Base-by-base conservation (phyloP, 345 rosid genomes). In the Murraya paniculata region DNA sequence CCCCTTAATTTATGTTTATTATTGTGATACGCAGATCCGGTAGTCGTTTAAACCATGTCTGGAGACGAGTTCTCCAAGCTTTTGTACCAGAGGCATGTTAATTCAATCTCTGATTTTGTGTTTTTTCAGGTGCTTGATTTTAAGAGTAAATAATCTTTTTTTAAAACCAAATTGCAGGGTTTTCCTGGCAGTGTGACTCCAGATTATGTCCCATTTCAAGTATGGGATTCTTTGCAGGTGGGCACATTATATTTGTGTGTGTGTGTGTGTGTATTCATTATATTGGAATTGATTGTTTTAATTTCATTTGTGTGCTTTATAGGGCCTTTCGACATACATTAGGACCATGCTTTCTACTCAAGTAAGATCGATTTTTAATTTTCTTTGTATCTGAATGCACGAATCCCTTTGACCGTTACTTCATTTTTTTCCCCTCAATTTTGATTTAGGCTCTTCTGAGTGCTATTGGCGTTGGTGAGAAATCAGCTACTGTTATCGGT, bases 281-380 rank as follows among this genome's bases (percentile, higher is more conserved):
- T 25, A 57, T 27, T 62, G 64, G 28, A 36, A 11, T 80, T 74
- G 33, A 31, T 25, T 31, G 18, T 7, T n/a, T 81, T 28, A 31
- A 0, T 77, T 61, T 13, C 41, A 6, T 25, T 76, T 82, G 59
- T 62, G 14, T 9, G 27, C 38, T 77, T 14, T 66, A 6, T 74
- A 95, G 98, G 98, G 98, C 22, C 91, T 95, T 41, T 92, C 98
- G 0, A 95, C 98, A 9, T 95, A 95, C 83, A 89, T 91, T 87
- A 91, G 96, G 88, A 95, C 90, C 84, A 92, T 95, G 98, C 97
- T 95, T 81, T 95, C 98, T 25, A 95, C 98, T 59, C 98, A 95
- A 87, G 98, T 93, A 77, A 86, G 86, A 48, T 73, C 57, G 71
- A 57, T 80, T 24, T 45, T 50, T 59, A 77, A 19, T 80, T 57